Conservation (phyloP, 805 yeast genomes). For the Starmerella bombicola region DNA sequence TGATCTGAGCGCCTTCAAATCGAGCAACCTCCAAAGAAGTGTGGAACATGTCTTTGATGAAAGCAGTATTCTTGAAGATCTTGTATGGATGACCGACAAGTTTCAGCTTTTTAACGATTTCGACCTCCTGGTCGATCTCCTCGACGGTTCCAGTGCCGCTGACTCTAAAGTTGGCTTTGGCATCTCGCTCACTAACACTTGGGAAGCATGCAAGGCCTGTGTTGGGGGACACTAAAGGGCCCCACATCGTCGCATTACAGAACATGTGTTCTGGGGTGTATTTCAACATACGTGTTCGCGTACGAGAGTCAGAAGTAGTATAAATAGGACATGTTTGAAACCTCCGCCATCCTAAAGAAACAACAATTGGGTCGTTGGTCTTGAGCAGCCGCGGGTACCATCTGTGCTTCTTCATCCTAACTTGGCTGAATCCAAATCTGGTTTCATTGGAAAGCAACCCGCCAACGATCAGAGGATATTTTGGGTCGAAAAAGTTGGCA, state of each 20-base stretch:
- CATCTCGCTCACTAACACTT: slow-evolving; percentile 66
- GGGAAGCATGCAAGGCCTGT: slow-evolving; percentile 96
- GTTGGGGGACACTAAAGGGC: slow-evolving; percentile 94
- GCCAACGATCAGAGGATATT: slow-evolving; percentile 76
- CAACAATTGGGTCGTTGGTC: slow-evolving; percentile 85
- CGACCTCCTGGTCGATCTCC: slow-evolving; percentile 77
- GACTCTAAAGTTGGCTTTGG: slow-evolving; percentile 83
- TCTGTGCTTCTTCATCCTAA: slow-evolving; percentile 91
- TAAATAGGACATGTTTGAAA: slow-evolving; percentile 93
- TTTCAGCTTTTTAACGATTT: slow-evolving; percentile 90
- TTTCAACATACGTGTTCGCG: slow-evolving; percentile 94
- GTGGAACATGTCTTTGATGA: slow-evolving; percentile 90
- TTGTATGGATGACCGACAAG: slow-evolving; percentile 91
- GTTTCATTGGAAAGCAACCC: slow-evolving; percentile 85
- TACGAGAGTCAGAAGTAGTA: slow-evolving; percentile 93
- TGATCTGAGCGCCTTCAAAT: slow-evolving; percentile 94
- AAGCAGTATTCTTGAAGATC: slow-evolving; percentile 90
- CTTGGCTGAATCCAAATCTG: slow-evolving; percentile 83
- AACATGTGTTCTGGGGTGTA: slow-evolving; percentile 97
- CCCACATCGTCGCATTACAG: slow-evolving; percentile 91
- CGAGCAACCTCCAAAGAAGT: slow-evolving; percentile 90
- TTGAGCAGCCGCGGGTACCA: slow-evolving; percentile 96
- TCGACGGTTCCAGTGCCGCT: slow-evolving; percentile 95
- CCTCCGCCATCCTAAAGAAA: slow-evolving; percentile 96
- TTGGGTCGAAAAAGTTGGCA: slow-evolving; percentile 72